Evolutionary conservation across 768 basidiomycete species (phyloP).

Genomic region (Boletellus ananas): DNA sequence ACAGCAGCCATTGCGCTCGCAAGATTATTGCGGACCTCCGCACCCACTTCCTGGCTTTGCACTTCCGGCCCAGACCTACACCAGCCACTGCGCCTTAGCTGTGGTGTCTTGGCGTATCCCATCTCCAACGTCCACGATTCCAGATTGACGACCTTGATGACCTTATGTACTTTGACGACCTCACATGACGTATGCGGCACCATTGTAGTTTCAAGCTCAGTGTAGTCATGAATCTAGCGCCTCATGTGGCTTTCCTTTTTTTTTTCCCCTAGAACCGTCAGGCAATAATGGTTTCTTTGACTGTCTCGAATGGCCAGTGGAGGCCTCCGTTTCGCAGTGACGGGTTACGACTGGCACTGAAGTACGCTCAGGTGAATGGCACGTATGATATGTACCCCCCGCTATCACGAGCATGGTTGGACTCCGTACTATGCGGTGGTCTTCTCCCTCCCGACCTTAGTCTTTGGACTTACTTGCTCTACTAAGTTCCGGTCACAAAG

Average conservation of each 20-base stretch:
- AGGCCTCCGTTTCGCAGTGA: no score
- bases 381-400: no score
- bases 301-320: no score
- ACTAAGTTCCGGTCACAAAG: no score
- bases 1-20: constrained; percentile 19
- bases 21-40: constrained; percentile 19
- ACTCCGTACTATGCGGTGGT: no score
- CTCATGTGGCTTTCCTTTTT: background rate
- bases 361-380: no score
- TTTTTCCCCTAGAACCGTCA: constrained; percentile 1
- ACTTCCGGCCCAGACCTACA: constrained; percentile 18
- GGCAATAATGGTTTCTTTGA: background rate
- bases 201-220: background rate
- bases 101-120: constrained; percentile 14
- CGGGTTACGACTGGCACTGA: no score
- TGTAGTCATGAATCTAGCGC: constrained; percentile 7
- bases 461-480: no score
- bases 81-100: constrained; percentile 10
- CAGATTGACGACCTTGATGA: constrained; percentile 24
- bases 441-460: no score
- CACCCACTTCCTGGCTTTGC: constrained; percentile 18
- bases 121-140: constrained; percentile 7
- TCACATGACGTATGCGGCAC: constrained; percentile 5
- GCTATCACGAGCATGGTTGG: no score
- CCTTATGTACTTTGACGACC: constrained; percentile 27